Base-by-base conservation (phyloP, 306 rosid species). In the Abrus precatorius region DNA sequence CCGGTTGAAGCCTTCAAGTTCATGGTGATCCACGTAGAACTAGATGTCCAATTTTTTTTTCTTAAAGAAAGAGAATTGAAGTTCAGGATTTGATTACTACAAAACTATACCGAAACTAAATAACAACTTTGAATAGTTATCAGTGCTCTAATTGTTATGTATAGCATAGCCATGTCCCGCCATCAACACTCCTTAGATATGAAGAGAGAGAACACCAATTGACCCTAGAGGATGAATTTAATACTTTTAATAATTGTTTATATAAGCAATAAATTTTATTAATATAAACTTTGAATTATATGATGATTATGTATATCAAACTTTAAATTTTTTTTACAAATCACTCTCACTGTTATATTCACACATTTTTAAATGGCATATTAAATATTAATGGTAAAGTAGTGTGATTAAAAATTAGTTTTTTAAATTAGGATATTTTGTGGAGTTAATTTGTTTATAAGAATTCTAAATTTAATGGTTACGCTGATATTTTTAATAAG, bases 101-200 rank as follows among this genome's bases (percentile, higher is more conserved):
- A 47, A n/a, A 29, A 47, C 36, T 47, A 33, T 60, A 49, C 48
- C 47, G 13, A 63, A 64, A 76, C 28, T 49, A 64, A 29, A 38
- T 29, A 54, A 30, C n/a, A 13, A 77, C n/a, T 63, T 78, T 67
- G 64, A 55, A 29, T 78, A 52, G 45, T 53, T 13, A 53, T 47
- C 65, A 77, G 65, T 47, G 11, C 34, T 75, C 33, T 6, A 47
- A 55, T 20, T 20, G 20, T 20, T 61, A 62, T 48, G 47, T 8
- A 69, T 4, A 48, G 45, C 48, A 53, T 33, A 33, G 59, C 47
- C 32, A 30, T 27, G 69, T 38, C 72, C 80, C 62, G 63, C 63
- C 52, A 48, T 75, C 49, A 75, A 3, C 1, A 10, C 10, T 47
- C 40, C 40, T 36, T 36, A 36, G 2, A 36, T 36, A 36, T 4